Conservation (phyloP, 1,284 basidiomycete species). For the Spongispora temasekensis region DNA sequence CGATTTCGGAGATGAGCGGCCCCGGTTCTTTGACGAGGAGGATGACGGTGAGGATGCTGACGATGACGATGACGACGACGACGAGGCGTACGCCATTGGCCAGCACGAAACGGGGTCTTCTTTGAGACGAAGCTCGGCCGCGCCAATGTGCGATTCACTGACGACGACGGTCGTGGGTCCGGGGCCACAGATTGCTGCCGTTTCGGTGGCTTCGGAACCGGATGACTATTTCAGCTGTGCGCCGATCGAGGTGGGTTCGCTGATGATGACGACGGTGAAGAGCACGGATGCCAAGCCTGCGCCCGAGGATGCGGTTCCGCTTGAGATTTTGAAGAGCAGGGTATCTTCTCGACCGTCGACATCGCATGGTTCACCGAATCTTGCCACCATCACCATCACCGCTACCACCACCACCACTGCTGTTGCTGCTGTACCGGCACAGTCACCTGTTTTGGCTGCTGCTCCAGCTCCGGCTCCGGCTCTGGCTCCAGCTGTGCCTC, state of each 20-base stretch:
- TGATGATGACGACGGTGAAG: conserved; percentile 39
- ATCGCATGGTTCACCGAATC: conserved; percentile 33
- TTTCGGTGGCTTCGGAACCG: conserved; percentile 21
- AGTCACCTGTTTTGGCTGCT: neutral
- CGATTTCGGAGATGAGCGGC: conserved; percentile 57
- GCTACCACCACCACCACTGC: conserved; percentile 2
- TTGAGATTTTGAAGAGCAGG: conserved; percentile 66
- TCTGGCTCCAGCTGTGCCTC: neutral
- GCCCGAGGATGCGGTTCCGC: conserved; percentile 61
- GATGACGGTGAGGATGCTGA: conserved; percentile 21
- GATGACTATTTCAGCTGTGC: conserved; percentile 29
- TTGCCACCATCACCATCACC: conserved; percentile 12
- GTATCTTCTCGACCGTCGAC: conserved; percentile 44
- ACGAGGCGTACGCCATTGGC: conserved; percentile 39
- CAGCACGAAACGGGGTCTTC: conserved; percentile 37
- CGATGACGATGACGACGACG: conserved; percentile 43
- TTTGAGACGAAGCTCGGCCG: conserved; percentile 9
- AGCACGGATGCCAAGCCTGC: conserved; percentile 49
- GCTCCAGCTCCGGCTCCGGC: neutral
- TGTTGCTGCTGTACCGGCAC: conserved; percentile 8
- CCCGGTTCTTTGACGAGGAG: conserved; percentile 46
- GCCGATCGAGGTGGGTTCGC: conserved; percentile 22
- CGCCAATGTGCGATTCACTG: conserved; percentile 11
- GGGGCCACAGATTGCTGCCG: no score
- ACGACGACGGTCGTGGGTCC: no score